Evolutionary conservation across 2,329 filamentous ascomycete species (phyloP).

Genomic region (Paracoccidioides brasiliensis): DNA sequence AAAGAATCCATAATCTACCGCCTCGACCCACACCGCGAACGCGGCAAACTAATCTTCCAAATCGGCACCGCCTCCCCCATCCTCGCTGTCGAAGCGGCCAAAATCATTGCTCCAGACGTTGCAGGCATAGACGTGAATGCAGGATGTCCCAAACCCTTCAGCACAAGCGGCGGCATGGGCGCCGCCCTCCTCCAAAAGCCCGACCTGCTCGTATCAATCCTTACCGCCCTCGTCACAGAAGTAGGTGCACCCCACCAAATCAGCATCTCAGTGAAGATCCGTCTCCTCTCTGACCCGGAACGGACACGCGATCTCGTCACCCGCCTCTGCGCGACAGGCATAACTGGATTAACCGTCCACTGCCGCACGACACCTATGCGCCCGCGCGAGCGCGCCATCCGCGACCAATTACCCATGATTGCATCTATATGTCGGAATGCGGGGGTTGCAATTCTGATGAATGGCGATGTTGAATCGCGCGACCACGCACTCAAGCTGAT

Average conservation of each 20-base stretch:
- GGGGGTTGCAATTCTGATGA: constrained; percentile 88
- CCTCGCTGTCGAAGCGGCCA: constrained; percentile 70
- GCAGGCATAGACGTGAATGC: constrained; percentile 94
- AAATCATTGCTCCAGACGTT: constrained; percentile 73
- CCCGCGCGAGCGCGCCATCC: constrained; percentile 73
- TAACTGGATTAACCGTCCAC: constrained; percentile 83
- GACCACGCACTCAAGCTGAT: constrained; percentile 61
- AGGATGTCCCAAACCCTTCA: constrained; percentile 96
- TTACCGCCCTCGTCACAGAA: constrained; percentile 67
- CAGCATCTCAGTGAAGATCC: constrained; percentile 93
- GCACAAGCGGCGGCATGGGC: constrained; percentile 87
- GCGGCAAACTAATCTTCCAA: constrained; percentile 70
- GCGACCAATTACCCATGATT: constrained; percentile 75
- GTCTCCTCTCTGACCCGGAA: constrained; percentile 64
- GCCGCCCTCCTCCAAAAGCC: constrained; percentile 78
- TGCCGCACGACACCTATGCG: constrained; percentile 95
- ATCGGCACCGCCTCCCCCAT: constrained; percentile 77
- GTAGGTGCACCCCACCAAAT: constrained; percentile 69
- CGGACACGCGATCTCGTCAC: constrained; percentile 67
- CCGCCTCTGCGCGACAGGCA: constrained; percentile 70
- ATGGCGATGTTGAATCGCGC: constrained; percentile 72
- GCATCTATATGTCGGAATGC: constrained; percentile 64
- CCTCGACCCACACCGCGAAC: constrained; percentile 65
- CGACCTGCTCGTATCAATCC: constrained; percentile 68
- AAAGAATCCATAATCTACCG: constrained; percentile 66